Percentiles rank a stretch among this genome's conserved stretches.
Evolutionary conservation across 176 grass and related monocot genomes (phyloP).

Genomic region (Thinopyrum elongatum): DNA sequence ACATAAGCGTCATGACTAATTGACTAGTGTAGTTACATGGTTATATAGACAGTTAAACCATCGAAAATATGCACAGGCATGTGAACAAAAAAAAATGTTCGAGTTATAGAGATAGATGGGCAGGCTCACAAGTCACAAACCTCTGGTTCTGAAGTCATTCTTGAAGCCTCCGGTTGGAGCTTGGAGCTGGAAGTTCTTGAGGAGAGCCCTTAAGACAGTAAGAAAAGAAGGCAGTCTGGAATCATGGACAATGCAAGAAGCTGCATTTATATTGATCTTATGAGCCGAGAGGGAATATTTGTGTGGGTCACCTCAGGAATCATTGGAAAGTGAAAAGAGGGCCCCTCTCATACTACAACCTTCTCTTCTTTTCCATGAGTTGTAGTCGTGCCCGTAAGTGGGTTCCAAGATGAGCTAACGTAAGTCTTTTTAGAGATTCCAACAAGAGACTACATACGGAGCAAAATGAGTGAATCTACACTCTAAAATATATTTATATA

Average conservation of each 20-base stretch:
- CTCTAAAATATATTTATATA: no score
- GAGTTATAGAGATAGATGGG: neutral
- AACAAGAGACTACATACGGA: no score
- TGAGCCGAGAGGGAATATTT: conserved; percentile 34
- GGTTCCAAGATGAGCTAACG: neutral
- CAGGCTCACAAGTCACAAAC: conserved; percentile 38
- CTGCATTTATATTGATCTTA: conserved; percentile 33
- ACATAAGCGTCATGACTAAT: neutral
- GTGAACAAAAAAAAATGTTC: neutral
- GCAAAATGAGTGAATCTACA: no score
- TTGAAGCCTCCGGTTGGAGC: conserved; percentile 16
- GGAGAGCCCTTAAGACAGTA: neutral
- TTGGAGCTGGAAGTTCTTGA: neutral
- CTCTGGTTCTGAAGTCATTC: conserved; percentile 42
- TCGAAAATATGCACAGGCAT: neutral
- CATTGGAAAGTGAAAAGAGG: conserved; percentile 31
- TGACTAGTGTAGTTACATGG: neutral
- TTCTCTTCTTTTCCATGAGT: conserved; percentile 15
- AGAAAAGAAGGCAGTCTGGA: conserved; percentile 7
- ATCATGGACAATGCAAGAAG: neutral
- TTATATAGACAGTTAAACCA: neutral
- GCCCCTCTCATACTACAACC: neutral
- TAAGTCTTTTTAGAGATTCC: no score
- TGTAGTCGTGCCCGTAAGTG: conserved; percentile 6
- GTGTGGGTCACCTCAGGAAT: conserved; percentile 50